Base-by-base conservation (phyloP, 495 filamentous ascomycete species). In the Astrocystis sublimbata region DNA sequence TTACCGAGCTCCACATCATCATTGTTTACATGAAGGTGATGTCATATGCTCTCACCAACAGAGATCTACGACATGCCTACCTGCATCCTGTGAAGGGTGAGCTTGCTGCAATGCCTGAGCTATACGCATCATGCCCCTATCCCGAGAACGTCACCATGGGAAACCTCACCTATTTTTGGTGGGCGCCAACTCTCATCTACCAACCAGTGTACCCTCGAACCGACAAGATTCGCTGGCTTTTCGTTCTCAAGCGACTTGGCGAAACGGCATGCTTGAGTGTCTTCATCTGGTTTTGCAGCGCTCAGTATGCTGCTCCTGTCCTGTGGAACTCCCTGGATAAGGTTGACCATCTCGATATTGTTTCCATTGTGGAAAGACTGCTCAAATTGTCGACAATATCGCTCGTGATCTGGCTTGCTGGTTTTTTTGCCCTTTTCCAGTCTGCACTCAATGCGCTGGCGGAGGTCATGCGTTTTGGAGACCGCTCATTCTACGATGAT, bases 351-450 rank as follows among this genome's bases (percentile, higher is more conserved):
- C 81, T 97, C 40, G 87, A 96, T 65, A 69, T 94, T n/a, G 76
- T 86, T 1, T 87, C 88, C 15, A 94, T 98, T 38, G 67, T 92
- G 41, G 94, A 98, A 72, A 86, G 94, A 7, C 78, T 97, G 1
- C 88, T 98, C 83, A 98, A 98, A 70, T 83, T 98, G 9, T 93
- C 90, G 15, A 97, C 94, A 5, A 94, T 98, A 59, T 92, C 88
- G 24, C 80, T 98, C 9, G 84, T 97, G 53, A 96, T 97, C 68
- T 98, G 94, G 94, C 86, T 98, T 2, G 91, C 92, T 3, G 93
- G 94, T 1, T 98, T 98, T 81, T 98, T 97, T 68, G 93, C 93
- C 1, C 76, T 97, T 15, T 98, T 98, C 76, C 94, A 98, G 70
- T 89, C 87, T 4, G 83, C 88, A 38, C 77, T 98, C 17, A 98